Base-by-base conservation (phyloP, 345 rosid genomes). In the Populus alba region DNA sequence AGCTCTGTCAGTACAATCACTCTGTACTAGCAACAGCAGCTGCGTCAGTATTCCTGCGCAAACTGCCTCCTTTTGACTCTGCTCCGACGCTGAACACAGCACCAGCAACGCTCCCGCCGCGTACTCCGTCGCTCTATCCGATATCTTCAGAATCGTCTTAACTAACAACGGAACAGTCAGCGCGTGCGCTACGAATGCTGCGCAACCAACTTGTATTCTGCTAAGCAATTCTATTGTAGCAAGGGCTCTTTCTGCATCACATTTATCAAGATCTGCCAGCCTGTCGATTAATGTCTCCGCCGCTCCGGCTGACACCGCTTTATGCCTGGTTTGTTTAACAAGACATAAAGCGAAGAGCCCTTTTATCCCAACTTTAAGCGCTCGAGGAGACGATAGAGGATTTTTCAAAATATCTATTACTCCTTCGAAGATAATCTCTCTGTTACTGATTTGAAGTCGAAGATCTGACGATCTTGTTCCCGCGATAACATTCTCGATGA, bases 1-100 rank as follows among this genome's bases (percentile, higher is more conserved):
- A 1, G 99, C 99, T 45, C 99, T 84, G 59, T 90, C 98, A 87
- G 98, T 96, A 81, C 99, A 96, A 27, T 94, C 97, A 63, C 97
- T 92, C 81, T 96, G 99, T 78, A 94, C 98, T 71, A 96, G 69
- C 20, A 96, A 80, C 78, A 96, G 66, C 85, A 94, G 73, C 91
- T 92, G 99, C 61, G 92, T 91, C 90, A 96, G 69, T 71, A 96
- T 79, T 8, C 99, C 98, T n/a, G 92, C 98, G 79, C 81, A 73
- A 73, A 90, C 98, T 13, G 99, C 99, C 76, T 96, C 97, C 76
- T 73, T 73, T 79, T 88, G 93, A 81, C 94, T 83, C 78, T 70
- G 73, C 77, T 90, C 98, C 83, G 90, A 81, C 78, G 89, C 91
- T 77, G 97, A 87, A 53, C 97, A 91, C 37, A 96, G 83, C 20